These are phyloP conservation scores for Pseudocercospora ulei DNA, from an alignment of 2,329 filamentous ascomycete genomes.

Conservation along the genomic window DNA sequence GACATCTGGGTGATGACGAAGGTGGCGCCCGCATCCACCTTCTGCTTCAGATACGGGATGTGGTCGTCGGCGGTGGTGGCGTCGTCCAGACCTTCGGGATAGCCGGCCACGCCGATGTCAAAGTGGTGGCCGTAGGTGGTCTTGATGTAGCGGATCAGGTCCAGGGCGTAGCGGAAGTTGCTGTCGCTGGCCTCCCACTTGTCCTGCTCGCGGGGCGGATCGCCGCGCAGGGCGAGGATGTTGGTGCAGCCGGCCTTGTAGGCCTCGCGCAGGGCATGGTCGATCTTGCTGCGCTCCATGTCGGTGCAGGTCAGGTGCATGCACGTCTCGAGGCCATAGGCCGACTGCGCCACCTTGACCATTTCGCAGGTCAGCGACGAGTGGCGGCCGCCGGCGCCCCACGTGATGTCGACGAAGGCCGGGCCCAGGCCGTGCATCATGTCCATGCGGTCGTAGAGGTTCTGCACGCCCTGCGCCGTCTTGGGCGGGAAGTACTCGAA, in stretches of 20 bases:
- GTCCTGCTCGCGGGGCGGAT: constrained; percentile 86
- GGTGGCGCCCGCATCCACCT: constrained; percentile 83
- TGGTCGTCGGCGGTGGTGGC: constrained; percentile 76
- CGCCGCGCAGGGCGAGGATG: constrained; percentile 84
- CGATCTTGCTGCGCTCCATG: constrained; percentile 87
- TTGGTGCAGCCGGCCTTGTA: constrained; percentile 96
- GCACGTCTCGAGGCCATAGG: constrained; percentile 92
- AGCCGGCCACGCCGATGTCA: constrained; percentile 93
- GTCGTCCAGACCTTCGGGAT: constrained; percentile 91
- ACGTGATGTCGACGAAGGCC: constrained; percentile 95
- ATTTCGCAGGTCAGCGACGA: constrained; percentile 94
- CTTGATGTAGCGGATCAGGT: constrained; percentile 77
- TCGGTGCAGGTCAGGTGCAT: constrained; percentile 99
- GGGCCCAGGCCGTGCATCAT: constrained; percentile 93
- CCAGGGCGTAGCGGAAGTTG: constrained; percentile 76
- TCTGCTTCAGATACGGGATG: constrained; percentile 89
- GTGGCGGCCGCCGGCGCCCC: constrained; percentile 87
- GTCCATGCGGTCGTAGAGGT: constrained; percentile 98
- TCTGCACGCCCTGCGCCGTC: constrained; percentile 94
- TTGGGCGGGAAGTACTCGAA: constrained; percentile 99
- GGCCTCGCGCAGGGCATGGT: constrained; percentile 74
- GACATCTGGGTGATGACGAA: constrained; percentile 99
- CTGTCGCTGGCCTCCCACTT: constrained; percentile 83
- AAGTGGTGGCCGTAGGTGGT: constrained; percentile 78
- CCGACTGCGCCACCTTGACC: constrained; percentile 89